phyloP scores from a whole-genome alignment of 306 rosid species.

The Begonia fuchsioides region DNA sequence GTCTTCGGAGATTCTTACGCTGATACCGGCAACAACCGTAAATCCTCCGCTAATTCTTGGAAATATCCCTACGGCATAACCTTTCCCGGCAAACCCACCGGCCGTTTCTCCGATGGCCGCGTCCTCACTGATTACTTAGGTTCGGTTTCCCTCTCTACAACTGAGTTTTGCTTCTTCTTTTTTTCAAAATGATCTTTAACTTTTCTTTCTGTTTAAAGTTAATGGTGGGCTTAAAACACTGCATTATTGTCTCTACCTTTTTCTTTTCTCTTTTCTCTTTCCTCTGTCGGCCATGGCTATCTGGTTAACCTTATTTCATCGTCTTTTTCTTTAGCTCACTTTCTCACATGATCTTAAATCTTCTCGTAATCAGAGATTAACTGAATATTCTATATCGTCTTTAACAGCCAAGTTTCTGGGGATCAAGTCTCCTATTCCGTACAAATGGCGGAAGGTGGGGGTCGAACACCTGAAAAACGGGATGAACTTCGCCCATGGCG shows the following conservation, averaged over 20 bases:
- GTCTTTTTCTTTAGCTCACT: conserved; percentile 5
- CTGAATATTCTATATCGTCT: not conserved
- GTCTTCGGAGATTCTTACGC: conserved; percentile 42
- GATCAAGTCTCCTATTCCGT: conserved; percentile 70
- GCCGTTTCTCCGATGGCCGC: conserved; percentile 44
- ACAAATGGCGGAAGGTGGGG: conserved; percentile 32
- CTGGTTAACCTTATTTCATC: not conserved
- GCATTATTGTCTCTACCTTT: not conserved
- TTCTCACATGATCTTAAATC: conserved; percentile 6
- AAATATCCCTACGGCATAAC: conserved; percentile 37
- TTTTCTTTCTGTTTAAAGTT: too few relatives aligned
- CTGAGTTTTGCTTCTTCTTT: not conserved
- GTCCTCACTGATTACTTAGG: conserved; percentile 39
- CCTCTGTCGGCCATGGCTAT: conserved; percentile 1
- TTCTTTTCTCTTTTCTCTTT: not conserved
- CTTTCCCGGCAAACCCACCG: conserved; percentile 44
- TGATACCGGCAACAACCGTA: conserved; percentile 35
- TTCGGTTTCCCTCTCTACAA: conserved; percentile 5
- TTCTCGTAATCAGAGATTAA: not conserved
- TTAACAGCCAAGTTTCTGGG: conserved; percentile 28
- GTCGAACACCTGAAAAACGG: conserved; percentile 37
- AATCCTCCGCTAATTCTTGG: conserved; percentile 25
- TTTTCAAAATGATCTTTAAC: too few relatives aligned
- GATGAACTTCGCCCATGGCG: conserved; percentile 80
- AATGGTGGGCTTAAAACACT: too few relatives aligned